Evolutionary conservation across 768 basidiomycete species (phyloP).

Genomic region (Fistulinella prunicolor): DNA sequence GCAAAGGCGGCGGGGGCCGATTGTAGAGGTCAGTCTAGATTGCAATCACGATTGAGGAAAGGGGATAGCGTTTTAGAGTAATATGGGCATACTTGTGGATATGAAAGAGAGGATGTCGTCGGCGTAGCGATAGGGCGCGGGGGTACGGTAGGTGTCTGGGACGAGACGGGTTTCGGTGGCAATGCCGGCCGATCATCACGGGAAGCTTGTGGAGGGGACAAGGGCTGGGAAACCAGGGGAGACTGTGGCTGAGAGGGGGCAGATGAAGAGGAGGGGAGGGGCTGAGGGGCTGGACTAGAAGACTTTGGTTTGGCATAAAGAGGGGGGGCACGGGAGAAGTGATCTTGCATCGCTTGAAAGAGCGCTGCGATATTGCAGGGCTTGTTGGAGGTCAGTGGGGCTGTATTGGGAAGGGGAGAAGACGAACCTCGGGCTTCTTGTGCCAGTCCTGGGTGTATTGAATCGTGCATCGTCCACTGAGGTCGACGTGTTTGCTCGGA

Average conservation of each 20-base stretch:
- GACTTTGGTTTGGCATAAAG: conserved; percentile 79
- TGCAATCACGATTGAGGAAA: neutral
- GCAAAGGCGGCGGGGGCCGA: conserved; percentile 39
- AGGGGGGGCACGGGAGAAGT: conserved; percentile 85
- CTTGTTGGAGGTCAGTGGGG: conserved; percentile 37
- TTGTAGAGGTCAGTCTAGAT: conserved; percentile 24
- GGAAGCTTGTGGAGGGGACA: conserved; percentile 17
- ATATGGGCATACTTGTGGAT: conserved; percentile 22
- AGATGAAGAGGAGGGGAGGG: conserved; percentile 17
- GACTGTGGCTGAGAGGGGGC: conserved; percentile 18
- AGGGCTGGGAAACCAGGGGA: conserved; percentile 14
- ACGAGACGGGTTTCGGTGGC: conserved; percentile 37
- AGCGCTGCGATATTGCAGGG: conserved; percentile 74
- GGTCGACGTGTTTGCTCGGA: conserved; percentile 70
- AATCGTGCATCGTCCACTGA: conserved; percentile 68
- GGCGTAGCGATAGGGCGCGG: conserved; percentile 16
- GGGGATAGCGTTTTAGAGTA: neutral
- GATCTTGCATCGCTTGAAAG: conserved; percentile 71
- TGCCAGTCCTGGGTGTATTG: conserved; percentile 78
- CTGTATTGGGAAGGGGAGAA: conserved; percentile 8
- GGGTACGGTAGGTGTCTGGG: conserved; percentile 9
- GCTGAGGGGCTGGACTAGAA: conserved; percentile 21
- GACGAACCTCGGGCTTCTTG: conserved; percentile 62
- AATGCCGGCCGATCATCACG: conserved; percentile 36
- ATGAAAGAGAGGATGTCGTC: conserved; percentile 1